A percentile compares a stretch with the other conserved stretches of the same genome.
Conservation (phyloP, 305 asterid genomes). For the Rubia balearica region DNA sequence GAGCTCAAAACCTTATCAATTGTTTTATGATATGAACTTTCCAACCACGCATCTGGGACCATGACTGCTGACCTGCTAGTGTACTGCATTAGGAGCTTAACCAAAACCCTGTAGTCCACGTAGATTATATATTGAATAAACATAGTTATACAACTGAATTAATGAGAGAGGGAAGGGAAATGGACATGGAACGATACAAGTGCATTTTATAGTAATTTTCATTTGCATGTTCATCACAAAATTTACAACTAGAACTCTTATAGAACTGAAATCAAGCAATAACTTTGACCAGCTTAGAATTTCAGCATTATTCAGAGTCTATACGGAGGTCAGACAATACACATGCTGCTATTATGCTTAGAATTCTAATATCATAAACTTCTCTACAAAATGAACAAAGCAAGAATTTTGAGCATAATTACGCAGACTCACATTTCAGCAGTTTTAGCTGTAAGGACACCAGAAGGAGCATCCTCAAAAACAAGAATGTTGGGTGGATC, state of each 20-base stretch:
- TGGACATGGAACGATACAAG: background rate
- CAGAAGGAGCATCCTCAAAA: slow-evolving; percentile 93
- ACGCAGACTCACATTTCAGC: slow-evolving; percentile 71
- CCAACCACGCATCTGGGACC: slow-evolving; percentile 94
- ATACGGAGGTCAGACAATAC: background rate
- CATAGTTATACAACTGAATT: background rate
- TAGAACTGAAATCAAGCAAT: background rate
- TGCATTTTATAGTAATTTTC: background rate
- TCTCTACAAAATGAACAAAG: background rate
- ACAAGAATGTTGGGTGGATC: slow-evolving; percentile 63
- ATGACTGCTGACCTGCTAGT: slow-evolving; percentile 75
- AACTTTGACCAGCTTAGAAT: background rate
- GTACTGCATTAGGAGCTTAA: background rate
- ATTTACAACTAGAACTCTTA: background rate
- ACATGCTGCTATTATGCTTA: background rate
- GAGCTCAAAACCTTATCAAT: slow-evolving; percentile 80
- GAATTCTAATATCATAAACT: background rate
- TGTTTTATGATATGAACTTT: slow-evolving; percentile 46
- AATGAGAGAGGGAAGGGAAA: background rate
- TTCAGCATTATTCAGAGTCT: background rate
- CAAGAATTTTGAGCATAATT: background rate
- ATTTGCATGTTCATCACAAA: background rate
- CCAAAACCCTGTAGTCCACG: background rate
- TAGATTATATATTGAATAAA: background rate
- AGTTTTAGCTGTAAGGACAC: slow-evolving; percentile 89